These are phyloP conservation scores for Vachellia pachyceras DNA, from an alignment of 306 rosid species.

Conservation along the genomic window DNA sequence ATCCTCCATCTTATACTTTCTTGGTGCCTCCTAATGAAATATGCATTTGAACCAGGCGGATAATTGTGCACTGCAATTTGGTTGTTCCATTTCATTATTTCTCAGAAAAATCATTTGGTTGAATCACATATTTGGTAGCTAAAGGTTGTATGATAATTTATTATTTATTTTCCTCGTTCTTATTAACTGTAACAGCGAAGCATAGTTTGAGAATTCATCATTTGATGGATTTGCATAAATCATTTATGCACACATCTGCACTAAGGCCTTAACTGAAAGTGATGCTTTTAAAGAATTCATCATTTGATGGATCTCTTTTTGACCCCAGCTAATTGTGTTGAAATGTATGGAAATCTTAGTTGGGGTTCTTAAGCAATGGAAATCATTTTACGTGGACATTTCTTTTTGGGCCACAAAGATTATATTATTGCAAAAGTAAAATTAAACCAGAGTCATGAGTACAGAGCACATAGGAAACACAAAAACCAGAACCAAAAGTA, in stretches of 20 bases:
- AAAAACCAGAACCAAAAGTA: no score
- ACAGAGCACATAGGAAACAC: not conserved
- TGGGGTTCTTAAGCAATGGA: conserved; percentile 3
- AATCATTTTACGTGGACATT: not conserved
- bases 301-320: no score
- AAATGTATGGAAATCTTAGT: not conserved
- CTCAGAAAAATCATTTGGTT: conserved; percentile 10
- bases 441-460: not conserved
- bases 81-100: not conserved
- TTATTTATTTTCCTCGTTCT: not conserved
- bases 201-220: not conserved
- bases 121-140: conserved; percentile 12
- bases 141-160: not conserved
- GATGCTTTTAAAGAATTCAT: no score
- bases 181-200: not conserved
- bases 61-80: not conserved
- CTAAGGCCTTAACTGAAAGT: not conserved
- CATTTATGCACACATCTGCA: not conserved
- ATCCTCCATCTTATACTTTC: not conserved
- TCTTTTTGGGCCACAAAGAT: not conserved
- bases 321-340: not conserved
- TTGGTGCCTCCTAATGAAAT: not conserved
- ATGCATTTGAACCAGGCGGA: not conserved
- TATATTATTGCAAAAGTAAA: not conserved
- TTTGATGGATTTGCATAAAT: not conserved